phyloP scores from a whole-genome alignment of 345 rosid genomes.

The Populus nigra region DNA sequence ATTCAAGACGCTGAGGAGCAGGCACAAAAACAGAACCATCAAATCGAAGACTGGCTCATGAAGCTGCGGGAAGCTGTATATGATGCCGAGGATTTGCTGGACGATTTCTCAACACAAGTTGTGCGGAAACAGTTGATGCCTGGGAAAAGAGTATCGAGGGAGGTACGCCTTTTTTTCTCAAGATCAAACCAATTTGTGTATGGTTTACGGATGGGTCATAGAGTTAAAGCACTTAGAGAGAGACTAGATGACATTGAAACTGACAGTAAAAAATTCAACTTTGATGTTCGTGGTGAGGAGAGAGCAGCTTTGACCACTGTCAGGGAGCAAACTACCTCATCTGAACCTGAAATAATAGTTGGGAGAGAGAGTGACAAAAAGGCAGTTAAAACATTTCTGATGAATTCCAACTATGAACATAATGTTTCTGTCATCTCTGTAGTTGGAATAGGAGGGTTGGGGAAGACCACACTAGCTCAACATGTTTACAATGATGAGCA shows the following conservation, averaged over 20 bases:
- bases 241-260: conserved; percentile 15
- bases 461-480: conserved; percentile 32
- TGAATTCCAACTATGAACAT: not conserved
- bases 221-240: conserved; percentile 12
- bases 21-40: not conserved
- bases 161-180: conserved; percentile 10
- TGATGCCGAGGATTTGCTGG: conserved; percentile 38
- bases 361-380: conserved; percentile 25
- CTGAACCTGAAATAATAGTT: not conserved
- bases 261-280: not conserved
- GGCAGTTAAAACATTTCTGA: not conserved
- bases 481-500: conserved; percentile 14
- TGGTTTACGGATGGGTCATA: conserved; percentile 7
- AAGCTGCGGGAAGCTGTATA: conserved; percentile 22
- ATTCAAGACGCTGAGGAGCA: not conserved
- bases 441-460: conserved; percentile 21
- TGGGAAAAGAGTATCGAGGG: not conserved
- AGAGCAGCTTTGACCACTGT: too few relatives aligned
- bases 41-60: conserved; percentile 23
- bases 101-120: conserved; percentile 24
- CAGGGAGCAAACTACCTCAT: not conserved
- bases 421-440: conserved; percentile 25
- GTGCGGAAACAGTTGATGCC: not conserved
- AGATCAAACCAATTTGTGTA: conserved; percentile 3
- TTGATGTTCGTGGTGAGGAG: not conserved